phyloP scores from a whole-genome alignment of 2,329 filamentous ascomycete genomes.

The Graphium sp. region DNA sequence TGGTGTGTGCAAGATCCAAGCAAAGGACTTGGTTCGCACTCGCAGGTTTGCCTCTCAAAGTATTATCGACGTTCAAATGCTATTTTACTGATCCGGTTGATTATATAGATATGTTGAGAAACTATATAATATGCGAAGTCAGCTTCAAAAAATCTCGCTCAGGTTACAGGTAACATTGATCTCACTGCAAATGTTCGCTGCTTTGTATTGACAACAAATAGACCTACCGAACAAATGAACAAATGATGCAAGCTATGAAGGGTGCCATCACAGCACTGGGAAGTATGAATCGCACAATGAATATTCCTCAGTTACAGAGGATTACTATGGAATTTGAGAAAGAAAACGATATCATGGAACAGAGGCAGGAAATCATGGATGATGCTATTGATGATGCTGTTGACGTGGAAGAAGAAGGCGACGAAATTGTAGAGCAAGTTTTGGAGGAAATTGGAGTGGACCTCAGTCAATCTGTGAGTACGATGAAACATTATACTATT shows the following conservation, averaged over 20 bases:
- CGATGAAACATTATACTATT: not conserved
- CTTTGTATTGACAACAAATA: conserved; percentile 17
- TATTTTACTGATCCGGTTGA: conserved; percentile 3
- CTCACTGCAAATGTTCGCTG: not conserved
- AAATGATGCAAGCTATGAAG: conserved; percentile 99
- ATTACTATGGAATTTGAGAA: conserved; percentile 99
- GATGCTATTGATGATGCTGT: conserved; percentile 96
- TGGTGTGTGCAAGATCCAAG: conserved; percentile 96
- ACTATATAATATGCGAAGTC: conserved; percentile 96
- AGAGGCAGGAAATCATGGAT: conserved; percentile 99
- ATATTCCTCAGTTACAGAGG: conserved; percentile 81
- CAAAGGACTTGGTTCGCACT: conserved; percentile 88
- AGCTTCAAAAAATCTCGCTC: conserved; percentile 87
- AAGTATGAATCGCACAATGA: conserved; percentile 97
- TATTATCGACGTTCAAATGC: not conserved
- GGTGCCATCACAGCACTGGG: conserved; percentile 83
- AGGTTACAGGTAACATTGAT: conserved; percentile 59
- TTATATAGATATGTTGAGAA: conserved; percentile 72
- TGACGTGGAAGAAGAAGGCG: conserved; percentile 86
- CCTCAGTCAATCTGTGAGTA: conserved; percentile 68
- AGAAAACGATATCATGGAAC: conserved; percentile 99
- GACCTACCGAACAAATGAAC: conserved; percentile 96
- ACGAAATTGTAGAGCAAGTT: conserved; percentile 93
- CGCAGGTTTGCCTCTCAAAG: conserved; percentile 39
- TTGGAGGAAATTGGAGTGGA: conserved; percentile 95